phyloP scores from a whole-genome alignment of 139 green algal genomes.

The Zygnema circumcarinatum region DNA sequence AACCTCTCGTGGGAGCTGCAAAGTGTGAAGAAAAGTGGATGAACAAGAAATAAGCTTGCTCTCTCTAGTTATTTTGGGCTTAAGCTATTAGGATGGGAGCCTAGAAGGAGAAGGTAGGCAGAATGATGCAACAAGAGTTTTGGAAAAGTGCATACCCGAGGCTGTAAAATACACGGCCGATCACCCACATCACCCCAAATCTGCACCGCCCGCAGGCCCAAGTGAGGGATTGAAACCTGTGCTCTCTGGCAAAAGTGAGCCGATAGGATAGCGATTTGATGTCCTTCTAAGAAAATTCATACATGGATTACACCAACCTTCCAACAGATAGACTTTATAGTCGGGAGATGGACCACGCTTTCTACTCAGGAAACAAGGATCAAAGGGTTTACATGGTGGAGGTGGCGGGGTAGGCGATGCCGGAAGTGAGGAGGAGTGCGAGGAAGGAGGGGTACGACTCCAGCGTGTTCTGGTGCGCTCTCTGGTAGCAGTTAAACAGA shows the following conservation, averaged over 20 bases:
- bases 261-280: too few relatives aligned
- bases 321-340: too few relatives aligned
- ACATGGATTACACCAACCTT: too few relatives aligned
- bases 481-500: slow-evolving; percentile 66
- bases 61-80: neutral
- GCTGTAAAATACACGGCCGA: slow-evolving; percentile 51
- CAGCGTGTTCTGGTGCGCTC: slow-evolving; percentile 65
- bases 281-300: too few relatives aligned
- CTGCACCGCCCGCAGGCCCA: neutral
- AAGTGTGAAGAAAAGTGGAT: neutral
- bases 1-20: neutral
- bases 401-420: slow-evolving; percentile 42
- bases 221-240: neutral
- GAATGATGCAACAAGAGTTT: neutral
- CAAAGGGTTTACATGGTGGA: slow-evolving; percentile 24
- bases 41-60: neutral
- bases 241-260: too few relatives aligned
- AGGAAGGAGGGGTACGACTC: slow-evolving; percentile 53
- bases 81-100: neutral
- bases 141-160: slow-evolving; percentile 26
- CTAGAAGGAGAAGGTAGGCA: neutral
- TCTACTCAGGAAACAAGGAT: too few relatives aligned
- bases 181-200: slow-evolving; percentile 53
- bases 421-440: slow-evolving; percentile 33
- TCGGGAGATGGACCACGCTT: too few relatives aligned